A percentile compares a stretch with the other conserved stretches of the same genome.
phyloP scores from a whole-genome alignment of 2,329 filamentous ascomycete genomes.

The Scytalidium sp. region DNA sequence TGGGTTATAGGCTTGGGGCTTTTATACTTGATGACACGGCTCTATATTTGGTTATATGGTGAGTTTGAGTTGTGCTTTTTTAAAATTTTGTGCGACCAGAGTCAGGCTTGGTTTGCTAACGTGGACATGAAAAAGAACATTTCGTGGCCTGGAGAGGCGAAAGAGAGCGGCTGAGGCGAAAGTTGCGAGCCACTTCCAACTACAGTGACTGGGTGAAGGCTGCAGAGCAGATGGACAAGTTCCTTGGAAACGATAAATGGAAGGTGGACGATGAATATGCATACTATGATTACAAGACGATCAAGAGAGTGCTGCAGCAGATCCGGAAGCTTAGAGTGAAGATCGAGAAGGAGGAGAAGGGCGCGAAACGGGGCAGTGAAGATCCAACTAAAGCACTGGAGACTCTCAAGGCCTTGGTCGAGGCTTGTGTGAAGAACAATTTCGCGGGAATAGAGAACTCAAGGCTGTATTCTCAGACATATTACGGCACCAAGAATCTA shows the following conservation, averaged over 20 bases:
- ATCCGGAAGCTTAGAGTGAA: conserved; percentile 59
- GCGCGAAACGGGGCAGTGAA: conserved; percentile 33
- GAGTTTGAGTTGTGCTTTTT: background rate
- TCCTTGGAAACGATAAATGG: conserved; percentile 79
- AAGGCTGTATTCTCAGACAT: conserved; percentile 93
- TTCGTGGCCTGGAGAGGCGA: conserved; percentile 85
- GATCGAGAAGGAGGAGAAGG: conserved; percentile 53
- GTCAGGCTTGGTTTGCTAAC: no score
- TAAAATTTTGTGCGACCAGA: no score
- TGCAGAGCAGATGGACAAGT: conserved; percentile 75
- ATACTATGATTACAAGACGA: conserved; percentile 86
- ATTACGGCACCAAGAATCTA: conserved; percentile 94
- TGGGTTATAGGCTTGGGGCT: conserved; percentile 76
- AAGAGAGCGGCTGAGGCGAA: conserved; percentile 67
- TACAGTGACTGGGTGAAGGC: conserved; percentile 83
- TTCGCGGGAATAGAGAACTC: conserved; percentile 95
- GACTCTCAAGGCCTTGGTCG: conserved; percentile 73
- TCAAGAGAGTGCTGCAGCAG: conserved; percentile 74
- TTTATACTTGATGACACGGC: conserved; percentile 74
- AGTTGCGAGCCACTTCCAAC: conserved; percentile 66
- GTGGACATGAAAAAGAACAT: conserved; percentile 55
- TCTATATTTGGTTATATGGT: conserved; percentile 83
- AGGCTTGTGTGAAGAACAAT: conserved; percentile 96
- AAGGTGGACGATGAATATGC: conserved; percentile 74
- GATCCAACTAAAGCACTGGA: conserved; percentile 56